Percentiles rank a stretch among this genome's conserved stretches.
Conservation (phyloP, 2,329 filamentous ascomycete species). For the Penicillium sp. region DNA sequence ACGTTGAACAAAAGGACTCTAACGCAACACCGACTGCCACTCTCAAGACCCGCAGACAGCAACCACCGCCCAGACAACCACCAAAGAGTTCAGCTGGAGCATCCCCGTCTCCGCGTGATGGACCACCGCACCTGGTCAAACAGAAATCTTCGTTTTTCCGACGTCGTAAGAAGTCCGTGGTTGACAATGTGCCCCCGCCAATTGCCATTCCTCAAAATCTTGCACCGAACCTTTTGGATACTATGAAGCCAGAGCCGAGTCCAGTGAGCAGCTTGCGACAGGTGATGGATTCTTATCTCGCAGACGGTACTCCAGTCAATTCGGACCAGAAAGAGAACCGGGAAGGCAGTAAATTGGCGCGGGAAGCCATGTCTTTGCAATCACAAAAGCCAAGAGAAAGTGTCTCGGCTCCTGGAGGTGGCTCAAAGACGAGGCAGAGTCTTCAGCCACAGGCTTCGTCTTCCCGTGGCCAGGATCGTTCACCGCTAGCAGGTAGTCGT, state of each 20-base stretch:
- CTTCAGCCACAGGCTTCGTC: constrained; percentile 34
- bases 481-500: constrained; percentile 41
- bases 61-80: constrained; percentile 32
- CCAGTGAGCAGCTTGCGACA: constrained; percentile 80
- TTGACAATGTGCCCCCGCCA: constrained; percentile 68
- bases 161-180: constrained; percentile 85
- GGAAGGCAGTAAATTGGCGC: constrained; percentile 25
- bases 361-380: constrained; percentile 20
- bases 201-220: constrained; percentile 51
- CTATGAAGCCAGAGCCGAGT: constrained; percentile 52
- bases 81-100: constrained; percentile 28
- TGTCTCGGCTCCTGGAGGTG: constrained; percentile 28
- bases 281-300: constrained; percentile 84
- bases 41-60: constrained; percentile 31
- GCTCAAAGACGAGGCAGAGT: constrained; percentile 30
- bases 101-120: constrained; percentile 31
- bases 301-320: constrained; percentile 30
- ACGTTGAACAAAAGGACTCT: constrained; percentile 30
- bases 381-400: constrained; percentile 30
- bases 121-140: constrained; percentile 68
- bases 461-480: constrained; percentile 31
- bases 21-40: constrained; percentile 19
- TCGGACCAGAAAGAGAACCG: constrained; percentile 28
- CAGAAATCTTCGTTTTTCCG: constrained; percentile 95
- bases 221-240: constrained; percentile 40